Evolutionary conservation across 352 stramenopile species (phyloP), one percentile per base, ranked within the genome.

Genomic region (Phytophthora megakarya): DNA sequence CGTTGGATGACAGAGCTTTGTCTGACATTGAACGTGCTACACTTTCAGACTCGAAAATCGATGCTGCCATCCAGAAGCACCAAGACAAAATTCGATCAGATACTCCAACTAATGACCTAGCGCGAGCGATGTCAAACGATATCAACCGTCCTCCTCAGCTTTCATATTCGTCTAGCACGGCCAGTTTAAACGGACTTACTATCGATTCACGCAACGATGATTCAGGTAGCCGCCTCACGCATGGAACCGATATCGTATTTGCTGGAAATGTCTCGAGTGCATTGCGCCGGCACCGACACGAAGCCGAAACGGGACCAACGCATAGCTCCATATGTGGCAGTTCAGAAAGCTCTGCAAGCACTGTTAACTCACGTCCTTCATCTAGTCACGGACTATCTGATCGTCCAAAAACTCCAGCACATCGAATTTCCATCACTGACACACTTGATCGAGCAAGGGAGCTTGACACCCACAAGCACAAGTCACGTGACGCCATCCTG

Each of bases 201-300:
- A 1, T 46, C 6, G 43, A 79, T 39, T 75, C 73, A 25, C 54
- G 37, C 23, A 70, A 70, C 8, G 73, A 87, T 43, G 78, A 90
- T 50, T 79, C 82, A 0, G 81, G 82, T 18, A 96, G 86, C 46
- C 85, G 80, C 11, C 67, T 97, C n/a, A 97, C 89, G 4, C 89
- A 97, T 62, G 89, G 89, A 33, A 92, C 84, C 1, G 80, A 91
- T 46, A 90, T 96, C 28, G 86, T 95, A 2, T 94, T 97, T 70
- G 88, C 89, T 2, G 89, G 89, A 39, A 96, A 95, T 63, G 80
- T 95, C n/a, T 93, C 87, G 2, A 93, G 85, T 19, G 81, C 88
- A 3, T 58, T 96, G 48, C 80, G 88, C 12, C 75, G 85, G 5
- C 84, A 90, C 50, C 73, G 86, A 28, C 86, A 74, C 42, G 84